Conservation (phyloP, 2,329 filamentous ascomycete species). For the Chaetomiaceae sp. region DNA sequence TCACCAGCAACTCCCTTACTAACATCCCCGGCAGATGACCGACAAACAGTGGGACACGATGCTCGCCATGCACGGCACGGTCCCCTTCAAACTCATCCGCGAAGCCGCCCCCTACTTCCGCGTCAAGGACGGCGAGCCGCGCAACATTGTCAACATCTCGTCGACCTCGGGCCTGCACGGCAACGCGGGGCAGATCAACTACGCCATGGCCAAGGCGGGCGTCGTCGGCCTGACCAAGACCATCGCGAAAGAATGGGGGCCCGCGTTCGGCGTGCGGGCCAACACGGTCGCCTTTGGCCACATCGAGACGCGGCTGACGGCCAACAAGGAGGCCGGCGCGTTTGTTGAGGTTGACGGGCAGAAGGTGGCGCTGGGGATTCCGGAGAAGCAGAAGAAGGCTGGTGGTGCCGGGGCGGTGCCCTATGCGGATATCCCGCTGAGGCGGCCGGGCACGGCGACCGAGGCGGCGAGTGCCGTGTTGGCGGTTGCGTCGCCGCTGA, state of each 20-base stretch:
- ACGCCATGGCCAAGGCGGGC: slow-evolving; percentile 79
- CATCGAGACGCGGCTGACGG: slow-evolving; percentile 75
- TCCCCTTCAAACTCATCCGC: slow-evolving; percentile 78
- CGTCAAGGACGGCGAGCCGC: slow-evolving; percentile 73
- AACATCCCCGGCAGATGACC: slow-evolving; percentile 53
- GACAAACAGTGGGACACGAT: slow-evolving; percentile 93
- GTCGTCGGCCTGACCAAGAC: slow-evolving; percentile 81
- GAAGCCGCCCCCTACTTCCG: slow-evolving; percentile 82
- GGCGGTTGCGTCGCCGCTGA: slow-evolving; percentile 75
- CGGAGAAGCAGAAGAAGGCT: slow-evolving; percentile 51
- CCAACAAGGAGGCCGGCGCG: slow-evolving; percentile 77
- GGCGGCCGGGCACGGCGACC: slow-evolving; percentile 69
- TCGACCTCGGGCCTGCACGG: slow-evolving; percentile 79
- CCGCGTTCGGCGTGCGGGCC: slow-evolving; percentile 71
- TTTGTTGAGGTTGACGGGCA: slow-evolving; percentile 74
- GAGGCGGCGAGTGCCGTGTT: slow-evolving; percentile 77
- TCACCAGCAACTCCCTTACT: slow-evolving; percentile 29
- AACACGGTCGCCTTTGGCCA: slow-evolving; percentile 84
- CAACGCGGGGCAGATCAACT: slow-evolving; percentile 89
- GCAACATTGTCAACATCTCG: slow-evolving; percentile 79
- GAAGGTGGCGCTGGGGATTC: slow-evolving; percentile 71
- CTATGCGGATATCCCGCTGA: slow-evolving; percentile 70
- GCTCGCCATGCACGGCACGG: slow-evolving; percentile 75
- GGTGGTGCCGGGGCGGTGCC: slow-evolving; percentile 32
- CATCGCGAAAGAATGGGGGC: slow-evolving; percentile 90